Evolutionary conservation across 1,139 yeast genomes (phyloP), one percentile per base, ranked within the genome.

Genomic region (Wickerhamiella pararugosa): DNA sequence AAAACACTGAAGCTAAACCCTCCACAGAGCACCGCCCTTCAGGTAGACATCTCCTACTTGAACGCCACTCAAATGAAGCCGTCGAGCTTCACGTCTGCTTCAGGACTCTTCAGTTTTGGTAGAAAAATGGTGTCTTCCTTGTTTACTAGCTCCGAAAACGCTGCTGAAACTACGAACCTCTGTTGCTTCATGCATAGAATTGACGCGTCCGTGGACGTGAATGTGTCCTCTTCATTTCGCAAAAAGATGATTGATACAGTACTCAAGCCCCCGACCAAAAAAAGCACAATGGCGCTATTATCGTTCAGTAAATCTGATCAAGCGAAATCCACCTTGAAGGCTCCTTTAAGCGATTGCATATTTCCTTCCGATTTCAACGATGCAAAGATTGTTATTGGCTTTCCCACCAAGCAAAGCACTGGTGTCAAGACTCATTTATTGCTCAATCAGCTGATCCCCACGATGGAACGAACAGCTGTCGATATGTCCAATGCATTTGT

Each of bases 401-500:
- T 64, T 42, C 66, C 69, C 1, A 64, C 69, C 1, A 65, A 64
- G 46, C 69, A 64, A 45, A 59, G 64, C 15, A 62, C 69, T 0
- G 61, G 63, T 1, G 44, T 64, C 41, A 53, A 56, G 38, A 60
- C 64, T 1, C 69, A 64, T 45, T 45, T 64, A 5, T 63, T 65
- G 2, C 50, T 65, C 40, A 62, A 61, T 38, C 66, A 63, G 46
- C 49, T 63, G 3, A 62, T 64, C 21, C 69, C 69, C 1, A 65
- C 69, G 1, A 64, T 64, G 65, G 69, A 64, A 45, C 55, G 69
- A 5, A 64, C 69, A 1, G 66, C 66, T 2, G 58, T 64, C 3
- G 69, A 64, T 48, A 61, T 65, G 59, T 62, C 67, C 1, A 64
- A 64, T 43, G 53, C 59, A 7, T 58, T 56, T 43, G 68, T 64